Percentiles rank a stretch among this genome's conserved stretches.
phyloP scores from a whole-genome alignment of 495 filamentous ascomycete species.

The Usnea hakonensis region DNA sequence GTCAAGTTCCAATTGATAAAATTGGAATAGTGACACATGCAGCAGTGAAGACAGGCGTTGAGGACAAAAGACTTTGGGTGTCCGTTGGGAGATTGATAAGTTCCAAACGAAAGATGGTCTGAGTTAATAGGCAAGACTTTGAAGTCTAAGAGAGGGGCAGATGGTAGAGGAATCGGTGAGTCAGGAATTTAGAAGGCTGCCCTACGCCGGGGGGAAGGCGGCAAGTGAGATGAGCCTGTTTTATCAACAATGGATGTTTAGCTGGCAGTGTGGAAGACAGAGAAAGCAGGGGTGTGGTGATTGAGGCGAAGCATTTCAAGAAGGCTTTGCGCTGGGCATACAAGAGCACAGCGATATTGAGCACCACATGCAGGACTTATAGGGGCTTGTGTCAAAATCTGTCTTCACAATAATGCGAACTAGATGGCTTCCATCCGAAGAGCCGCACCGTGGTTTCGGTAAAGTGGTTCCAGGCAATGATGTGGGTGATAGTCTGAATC shows the following conservation, averaged over 20 bases:
- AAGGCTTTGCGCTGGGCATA: conserved; percentile 15
- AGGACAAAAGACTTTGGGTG: background rate
- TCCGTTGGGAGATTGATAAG: background rate
- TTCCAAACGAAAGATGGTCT: background rate
- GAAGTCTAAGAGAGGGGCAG: background rate
- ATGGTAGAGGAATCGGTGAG: background rate
- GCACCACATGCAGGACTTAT: conserved; percentile 1
- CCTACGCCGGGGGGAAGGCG: background rate
- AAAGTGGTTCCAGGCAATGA: background rate
- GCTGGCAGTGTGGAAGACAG: background rate
- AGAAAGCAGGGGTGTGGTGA: background rate
- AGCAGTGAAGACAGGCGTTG: background rate
- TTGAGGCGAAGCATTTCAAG: conserved; percentile 12
- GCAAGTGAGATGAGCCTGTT: conserved; percentile 1
- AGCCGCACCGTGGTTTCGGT: conserved; percentile 13
- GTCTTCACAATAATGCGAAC: conserved; percentile 10
- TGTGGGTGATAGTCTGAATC: background rate
- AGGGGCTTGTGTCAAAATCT: conserved; percentile 3
- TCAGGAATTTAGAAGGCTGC: conserved; percentile 1
- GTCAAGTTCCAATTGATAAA: background rate
- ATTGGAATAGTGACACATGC: conserved; percentile 3
- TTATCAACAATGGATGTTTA: conserved; percentile 7
- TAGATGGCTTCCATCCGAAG: conserved; percentile 7
- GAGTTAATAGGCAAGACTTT: background rate
- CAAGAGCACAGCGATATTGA: background rate